Conservation (phyloP, 129 eudicot species). For the Escallonia herrerae region DNA sequence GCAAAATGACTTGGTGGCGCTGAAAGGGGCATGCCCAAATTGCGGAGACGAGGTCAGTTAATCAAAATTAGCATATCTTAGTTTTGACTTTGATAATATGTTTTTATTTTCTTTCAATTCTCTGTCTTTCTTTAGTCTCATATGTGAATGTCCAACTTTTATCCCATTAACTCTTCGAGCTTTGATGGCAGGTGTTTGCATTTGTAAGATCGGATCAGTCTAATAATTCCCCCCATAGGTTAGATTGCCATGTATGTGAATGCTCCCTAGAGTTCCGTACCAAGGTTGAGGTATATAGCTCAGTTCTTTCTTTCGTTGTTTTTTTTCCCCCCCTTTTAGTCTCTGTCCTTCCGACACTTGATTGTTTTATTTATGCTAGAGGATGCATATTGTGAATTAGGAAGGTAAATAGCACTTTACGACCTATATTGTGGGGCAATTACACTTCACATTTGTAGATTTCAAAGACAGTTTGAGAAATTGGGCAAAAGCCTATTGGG, state of each 20-base stretch:
- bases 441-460: no score
- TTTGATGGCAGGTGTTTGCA: constrained; percentile 72
- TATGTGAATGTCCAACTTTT: neutral
- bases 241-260: constrained; percentile 86
- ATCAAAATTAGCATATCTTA: neutral
- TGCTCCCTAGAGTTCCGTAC: constrained; percentile 86
- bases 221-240: constrained; percentile 65
- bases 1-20: constrained; percentile 86
- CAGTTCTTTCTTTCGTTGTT: neutral
- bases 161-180: constrained; percentile 2
- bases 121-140: neutral
- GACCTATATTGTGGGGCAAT: no score
- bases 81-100: neutral
- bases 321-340: no score
- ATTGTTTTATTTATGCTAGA: neutral
- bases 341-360: neutral
- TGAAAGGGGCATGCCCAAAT: constrained; percentile 93
- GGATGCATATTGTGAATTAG: neutral
- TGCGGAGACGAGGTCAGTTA: constrained; percentile 92
- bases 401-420: no score
- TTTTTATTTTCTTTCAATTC: neutral
- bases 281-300: constrained; percentile 59
- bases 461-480: no score
- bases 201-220: constrained; percentile 64
- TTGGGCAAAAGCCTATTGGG: no score